Percentiles rank a stretch among this genome's conserved stretches.
These are phyloP conservation scores for Mycena filopes DNA, from an alignment of 768 basidiomycete species.

Conservation along the genomic window DNA sequence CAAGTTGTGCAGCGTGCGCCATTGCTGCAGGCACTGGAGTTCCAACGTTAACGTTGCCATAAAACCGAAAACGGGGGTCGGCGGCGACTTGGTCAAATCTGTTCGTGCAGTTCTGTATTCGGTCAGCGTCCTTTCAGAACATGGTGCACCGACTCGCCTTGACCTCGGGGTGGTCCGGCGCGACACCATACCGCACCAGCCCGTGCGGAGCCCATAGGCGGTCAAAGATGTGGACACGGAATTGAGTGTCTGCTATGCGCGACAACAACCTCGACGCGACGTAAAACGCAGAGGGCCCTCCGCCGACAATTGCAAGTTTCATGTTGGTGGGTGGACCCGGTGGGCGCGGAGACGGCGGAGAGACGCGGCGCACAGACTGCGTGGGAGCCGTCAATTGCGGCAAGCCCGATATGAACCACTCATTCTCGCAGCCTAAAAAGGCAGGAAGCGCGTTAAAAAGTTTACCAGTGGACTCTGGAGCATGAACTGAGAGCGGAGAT, in stretches of 20 bases:
- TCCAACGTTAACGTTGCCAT: slow-evolving; percentile 86
- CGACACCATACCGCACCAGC: slow-evolving; percentile 94
- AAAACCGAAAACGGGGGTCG: slow-evolving; percentile 89
- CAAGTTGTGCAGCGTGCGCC: slow-evolving; percentile 64
- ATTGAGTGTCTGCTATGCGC: slow-evolving; percentile 54
- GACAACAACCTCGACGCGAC: slow-evolving; percentile 88
- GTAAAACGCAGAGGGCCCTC: slow-evolving; percentile 97
- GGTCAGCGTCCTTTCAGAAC: slow-evolving; percentile 5
- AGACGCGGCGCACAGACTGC: no score
- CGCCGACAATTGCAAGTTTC: slow-evolving; percentile 93
- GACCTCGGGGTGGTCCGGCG: slow-evolving; percentile 98
- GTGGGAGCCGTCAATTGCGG: no score
- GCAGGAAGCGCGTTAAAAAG: no score
- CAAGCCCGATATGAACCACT: no score
- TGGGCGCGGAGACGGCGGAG: no score
- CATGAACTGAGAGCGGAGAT: no score
- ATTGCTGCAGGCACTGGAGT: slow-evolving; percentile 48
- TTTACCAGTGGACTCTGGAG: no score
- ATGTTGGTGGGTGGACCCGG: no score
- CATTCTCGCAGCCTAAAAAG: no score
- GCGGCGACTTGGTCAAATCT: slow-evolving; percentile 87
- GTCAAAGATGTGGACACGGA: slow-evolving; percentile 89
- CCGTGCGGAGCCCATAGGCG: slow-evolving; percentile 95
- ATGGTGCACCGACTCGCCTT: slow-evolving; percentile 64
- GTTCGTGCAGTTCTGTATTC: slow-evolving; percentile 87